These are phyloP conservation scores for Mycogone perniciosa DNA, from an alignment of 2,329 filamentous ascomycete species.

Conservation along the genomic window DNA sequence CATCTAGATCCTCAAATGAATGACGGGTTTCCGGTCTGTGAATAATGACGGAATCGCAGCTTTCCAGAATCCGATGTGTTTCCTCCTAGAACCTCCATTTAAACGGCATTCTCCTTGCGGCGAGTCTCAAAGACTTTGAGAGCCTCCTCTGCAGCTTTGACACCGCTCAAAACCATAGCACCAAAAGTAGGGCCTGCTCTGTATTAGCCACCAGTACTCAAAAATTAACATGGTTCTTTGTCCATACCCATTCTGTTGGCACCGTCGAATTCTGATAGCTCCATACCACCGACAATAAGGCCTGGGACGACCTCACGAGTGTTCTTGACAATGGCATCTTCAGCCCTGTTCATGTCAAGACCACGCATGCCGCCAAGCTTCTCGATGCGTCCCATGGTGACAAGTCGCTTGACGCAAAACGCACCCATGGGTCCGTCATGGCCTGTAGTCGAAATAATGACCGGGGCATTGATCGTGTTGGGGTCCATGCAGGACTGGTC, in stretches of 20 bases:
- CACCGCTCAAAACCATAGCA: constrained; percentile 79
- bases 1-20: background rate
- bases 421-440: constrained; percentile 89
- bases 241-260: constrained; percentile 76
- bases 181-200: constrained; percentile 64
- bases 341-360: constrained; percentile 83
- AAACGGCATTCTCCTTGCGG: constrained; percentile 63
- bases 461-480: constrained; percentile 89
- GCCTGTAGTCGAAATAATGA: constrained; percentile 84
- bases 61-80: too few species aligned
- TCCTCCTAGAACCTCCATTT: background rate
- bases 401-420: constrained; percentile 84
- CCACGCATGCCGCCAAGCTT: constrained; percentile 88
- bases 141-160: constrained; percentile 87
- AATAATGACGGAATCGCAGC: too few species aligned
- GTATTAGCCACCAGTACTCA: background rate
- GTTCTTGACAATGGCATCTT: constrained; percentile 89
- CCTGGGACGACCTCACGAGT: constrained; percentile 84
- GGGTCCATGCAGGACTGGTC: constrained; percentile 96
- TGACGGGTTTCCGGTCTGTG: background rate
- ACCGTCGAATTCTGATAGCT: constrained; percentile 82
- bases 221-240: background rate
- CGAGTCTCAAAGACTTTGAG: constrained; percentile 70
- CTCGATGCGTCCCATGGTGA: constrained; percentile 78
- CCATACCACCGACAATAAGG: constrained; percentile 91